These are phyloP conservation scores for Colletotrichum horii DNA, from an alignment of 2,329 filamentous ascomycete species.

Conservation along the genomic window DNA sequence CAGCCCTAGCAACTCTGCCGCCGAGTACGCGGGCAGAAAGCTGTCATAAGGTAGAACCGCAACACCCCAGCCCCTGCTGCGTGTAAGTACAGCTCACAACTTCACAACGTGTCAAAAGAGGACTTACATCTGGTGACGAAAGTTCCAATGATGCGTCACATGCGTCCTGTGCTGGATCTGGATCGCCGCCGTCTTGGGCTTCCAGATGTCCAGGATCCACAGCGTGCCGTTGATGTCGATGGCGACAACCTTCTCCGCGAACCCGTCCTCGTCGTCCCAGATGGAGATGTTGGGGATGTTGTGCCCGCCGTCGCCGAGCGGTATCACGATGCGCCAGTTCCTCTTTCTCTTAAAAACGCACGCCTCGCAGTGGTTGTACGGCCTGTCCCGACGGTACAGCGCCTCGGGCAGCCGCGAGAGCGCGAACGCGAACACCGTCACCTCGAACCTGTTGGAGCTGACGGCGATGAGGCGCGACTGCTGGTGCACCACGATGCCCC, in stretches of 20 bases:
- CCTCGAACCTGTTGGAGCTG: constrained; percentile 72
- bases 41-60: constrained; percentile 48
- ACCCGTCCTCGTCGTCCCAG: constrained; percentile 47
- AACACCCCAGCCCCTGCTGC: constrained; percentile 52
- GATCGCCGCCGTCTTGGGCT: constrained; percentile 23
- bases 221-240: constrained; percentile 54
- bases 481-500: constrained; percentile 86
- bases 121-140: constrained; percentile 13
- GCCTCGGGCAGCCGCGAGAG: constrained; percentile 27
- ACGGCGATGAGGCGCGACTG: constrained; percentile 86
- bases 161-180: constrained; percentile 12
- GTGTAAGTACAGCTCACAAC: not conserved
- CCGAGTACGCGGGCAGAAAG: constrained; percentile 41
- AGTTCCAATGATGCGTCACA: constrained; percentile 14
- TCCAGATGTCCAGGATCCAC: constrained; percentile 62
- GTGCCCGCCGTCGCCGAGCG: constrained; percentile 39
- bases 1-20: constrained; percentile 5
- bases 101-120: not conserved
- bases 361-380: constrained; percentile 31
- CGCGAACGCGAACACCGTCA: constrained; percentile 59
- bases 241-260: constrained; percentile 55
- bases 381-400: constrained; percentile 20
- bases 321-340: constrained; percentile 56
- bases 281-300: constrained; percentile 63
- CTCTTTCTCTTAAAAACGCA: constrained; percentile 45